Conservation (phyloP, 345 rosid species). For the Eucalyptus camaldulensis region DNA sequence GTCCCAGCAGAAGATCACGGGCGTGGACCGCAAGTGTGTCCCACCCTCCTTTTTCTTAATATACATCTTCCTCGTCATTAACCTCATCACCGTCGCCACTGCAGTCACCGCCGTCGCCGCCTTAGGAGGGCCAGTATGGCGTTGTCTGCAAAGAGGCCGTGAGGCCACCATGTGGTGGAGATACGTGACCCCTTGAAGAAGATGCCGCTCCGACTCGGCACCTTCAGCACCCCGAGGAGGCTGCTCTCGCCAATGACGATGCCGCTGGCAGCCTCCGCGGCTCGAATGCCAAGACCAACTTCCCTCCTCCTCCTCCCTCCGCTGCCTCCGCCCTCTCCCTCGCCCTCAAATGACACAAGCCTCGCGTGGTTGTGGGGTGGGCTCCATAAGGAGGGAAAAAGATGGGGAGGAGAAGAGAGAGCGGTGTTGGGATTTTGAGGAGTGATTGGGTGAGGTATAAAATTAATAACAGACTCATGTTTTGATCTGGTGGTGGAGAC, state of each 20-base stretch:
- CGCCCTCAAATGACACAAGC: not conserved
- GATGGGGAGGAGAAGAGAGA: too few relatives aligned
- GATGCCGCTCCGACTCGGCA: fast-evolving
- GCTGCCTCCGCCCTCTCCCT: not conserved
- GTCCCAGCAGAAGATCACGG: too few relatives aligned
- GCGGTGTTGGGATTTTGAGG: too few relatives aligned
- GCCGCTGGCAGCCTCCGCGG: fast-evolving
- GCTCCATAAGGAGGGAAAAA: fast-evolving
- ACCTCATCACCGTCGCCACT: not conserved
- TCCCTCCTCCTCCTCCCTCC: not conserved
- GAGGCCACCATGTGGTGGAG: not conserved
- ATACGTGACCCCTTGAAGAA: not conserved
- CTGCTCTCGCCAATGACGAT: not conserved
- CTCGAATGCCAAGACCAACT: not conserved
- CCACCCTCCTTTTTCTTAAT: not conserved
- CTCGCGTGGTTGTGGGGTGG: too few relatives aligned
- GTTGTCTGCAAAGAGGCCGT: fast-evolving
- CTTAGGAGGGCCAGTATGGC: not conserved
- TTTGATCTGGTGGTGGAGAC: fast-evolving
- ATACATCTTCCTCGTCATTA: not conserved
- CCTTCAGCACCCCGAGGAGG: not conserved
- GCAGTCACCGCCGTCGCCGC: not conserved
- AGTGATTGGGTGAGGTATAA: too few relatives aligned
- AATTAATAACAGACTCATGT: too few relatives aligned
- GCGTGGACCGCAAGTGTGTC: not conserved